Evolutionary conservation across 2,329 filamentous ascomycete species (phyloP).

Genomic region (Verticillium zaregamsianum): DNA sequence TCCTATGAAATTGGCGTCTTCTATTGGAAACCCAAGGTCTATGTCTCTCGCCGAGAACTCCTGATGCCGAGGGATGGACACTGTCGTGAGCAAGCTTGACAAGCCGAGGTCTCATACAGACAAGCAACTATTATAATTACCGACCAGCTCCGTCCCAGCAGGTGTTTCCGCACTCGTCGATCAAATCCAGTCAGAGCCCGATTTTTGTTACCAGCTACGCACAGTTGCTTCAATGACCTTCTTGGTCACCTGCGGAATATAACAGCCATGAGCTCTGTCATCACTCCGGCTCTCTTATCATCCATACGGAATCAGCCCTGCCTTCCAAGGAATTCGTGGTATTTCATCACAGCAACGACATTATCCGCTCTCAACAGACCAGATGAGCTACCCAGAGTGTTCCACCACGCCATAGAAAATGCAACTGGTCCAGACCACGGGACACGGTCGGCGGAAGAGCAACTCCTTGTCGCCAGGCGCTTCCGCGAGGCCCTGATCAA

Average conservation of each 20-base stretch:
- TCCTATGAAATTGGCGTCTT: too few relatives aligned
- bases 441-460: constrained; percentile 26
- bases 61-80: too few relatives aligned
- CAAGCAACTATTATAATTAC: too few relatives aligned
- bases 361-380: constrained; percentile 44
- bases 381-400: constrained; percentile 41
- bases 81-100: too few relatives aligned
- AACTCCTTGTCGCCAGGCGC: constrained; percentile 37
- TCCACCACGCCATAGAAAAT: constrained; percentile 34
- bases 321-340: constrained; percentile 43
- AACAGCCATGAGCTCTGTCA: constrained; percentile 18
- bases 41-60: too few relatives aligned
- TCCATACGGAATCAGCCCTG: constrained; percentile 34
- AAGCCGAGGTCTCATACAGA: too few relatives aligned
- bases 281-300: constrained; percentile 37
- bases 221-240: not conserved
- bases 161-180: too few relatives aligned
- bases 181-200: too few relatives aligned
- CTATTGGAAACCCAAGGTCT: too few relatives aligned
- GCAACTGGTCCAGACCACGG: constrained; percentile 16
- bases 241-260: not conserved
- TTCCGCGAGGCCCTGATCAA: constrained; percentile 48
- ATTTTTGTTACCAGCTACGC: too few relatives aligned
- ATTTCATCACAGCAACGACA: constrained; percentile 41
- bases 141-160: too few relatives aligned